Evolutionary conservation across 2,329 filamentous ascomycete species (phyloP).

Genomic region (Aspergillus sp.): DNA sequence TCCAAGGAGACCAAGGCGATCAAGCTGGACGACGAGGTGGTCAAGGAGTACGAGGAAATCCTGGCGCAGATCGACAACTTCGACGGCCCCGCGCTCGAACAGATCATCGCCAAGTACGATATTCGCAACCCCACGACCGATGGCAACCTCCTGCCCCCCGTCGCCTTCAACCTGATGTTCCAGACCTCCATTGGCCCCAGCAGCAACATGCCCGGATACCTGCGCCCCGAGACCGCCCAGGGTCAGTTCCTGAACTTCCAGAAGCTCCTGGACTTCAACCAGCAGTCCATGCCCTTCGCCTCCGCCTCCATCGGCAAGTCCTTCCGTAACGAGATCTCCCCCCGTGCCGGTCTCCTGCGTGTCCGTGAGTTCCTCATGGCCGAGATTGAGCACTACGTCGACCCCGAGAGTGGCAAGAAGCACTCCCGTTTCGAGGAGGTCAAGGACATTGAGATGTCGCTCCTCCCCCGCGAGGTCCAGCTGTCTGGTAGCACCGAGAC

Average conservation of each 20-base stretch:
- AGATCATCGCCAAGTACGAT: constrained; percentile 86
- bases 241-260: constrained; percentile 97
- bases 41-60: constrained; percentile 86
- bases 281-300: constrained; percentile 92
- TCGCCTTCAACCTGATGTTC: constrained; percentile 99
- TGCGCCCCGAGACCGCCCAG: constrained; percentile 94
- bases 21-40: constrained; percentile 81
- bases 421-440: constrained; percentile 85
- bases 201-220: constrained; percentile 79
- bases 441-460: constrained; percentile 75
- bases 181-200: constrained; percentile 91
- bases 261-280: constrained; percentile 95
- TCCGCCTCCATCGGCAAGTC: constrained; percentile 97
- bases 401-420: constrained; percentile 92
- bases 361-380: constrained; percentile 99
- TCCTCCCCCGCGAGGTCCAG: constrained; percentile 84
- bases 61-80: constrained; percentile 97
- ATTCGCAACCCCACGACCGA: constrained; percentile 84
- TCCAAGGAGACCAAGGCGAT: constrained; percentile 73
- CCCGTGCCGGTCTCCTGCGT: constrained; percentile 82
- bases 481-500: constrained; percentile 78
- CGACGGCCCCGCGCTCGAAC: constrained; percentile 78
- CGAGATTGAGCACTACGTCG: constrained; percentile 98
- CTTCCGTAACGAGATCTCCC: constrained; percentile 97
- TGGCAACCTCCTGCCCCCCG: constrained; percentile 72